Evolutionary conservation across 345 rosid genomes (phyloP), one percentile per base, ranked within the genome.

Genomic region (Aquilaria sinensis): DNA sequence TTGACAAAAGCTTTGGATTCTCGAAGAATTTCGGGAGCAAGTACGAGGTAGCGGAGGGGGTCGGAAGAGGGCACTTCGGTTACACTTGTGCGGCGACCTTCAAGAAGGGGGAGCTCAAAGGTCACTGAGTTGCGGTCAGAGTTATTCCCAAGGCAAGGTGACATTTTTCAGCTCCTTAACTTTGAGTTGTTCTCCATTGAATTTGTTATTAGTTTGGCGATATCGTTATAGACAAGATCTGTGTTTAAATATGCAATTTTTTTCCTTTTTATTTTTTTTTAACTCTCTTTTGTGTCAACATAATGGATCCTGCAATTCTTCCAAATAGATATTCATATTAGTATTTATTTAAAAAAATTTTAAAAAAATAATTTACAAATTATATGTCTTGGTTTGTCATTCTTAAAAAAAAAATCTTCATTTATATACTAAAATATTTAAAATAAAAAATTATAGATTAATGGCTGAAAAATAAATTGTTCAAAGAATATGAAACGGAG

Each of bases 11-110:
- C 65, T 90, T 93, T 55, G 97, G 97, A 8, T 94, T 90, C 65
- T 83, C 97, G 0, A 88, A 86, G 75, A 78, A 90, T 48, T 85
- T 94, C 58, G 77, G 68, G 32, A 85, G 78, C 66, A 94, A 85
- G 73, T 82, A 82, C 30, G 99, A 90, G 81, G 79, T 94, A 5
- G 97, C 92, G 49, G 89, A 88, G 13, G 96, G 88, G 66, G 92
- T 94, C 2, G 97, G 99, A 55, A 79, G 97, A 68, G 99, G 99
- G 12, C 99, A 94, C 80, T 88, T 88, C 62, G 97, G 99, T 9
- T 94, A 90, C 67, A 94, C 99, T 61, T 90, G 97, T 65, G 76
- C 81, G 31, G 99, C 99, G 14, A 85, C 71, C 84, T 81, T 89
- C 62, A 94, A 85, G 81, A 94, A 90, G 46, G 97, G 99, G 37